These are phyloP conservation scores for Lactifluus subvellereus DNA, from an alignment of 768 basidiomycete genomes.

Conservation along the genomic window DNA sequence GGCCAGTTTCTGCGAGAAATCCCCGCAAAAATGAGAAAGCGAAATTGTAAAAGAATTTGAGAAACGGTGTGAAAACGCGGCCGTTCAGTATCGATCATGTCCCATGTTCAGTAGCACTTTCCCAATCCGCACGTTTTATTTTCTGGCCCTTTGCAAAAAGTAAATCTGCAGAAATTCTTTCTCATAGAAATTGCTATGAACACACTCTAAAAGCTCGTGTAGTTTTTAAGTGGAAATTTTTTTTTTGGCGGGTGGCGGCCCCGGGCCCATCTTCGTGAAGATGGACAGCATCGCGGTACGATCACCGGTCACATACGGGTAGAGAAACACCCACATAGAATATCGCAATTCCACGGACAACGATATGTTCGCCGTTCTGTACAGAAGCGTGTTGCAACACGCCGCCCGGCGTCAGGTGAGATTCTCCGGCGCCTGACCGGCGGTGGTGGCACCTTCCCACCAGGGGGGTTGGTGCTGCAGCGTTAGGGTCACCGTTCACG, in stretches of 20 bases:
- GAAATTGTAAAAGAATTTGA: too few relatives aligned
- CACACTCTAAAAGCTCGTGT: not conserved
- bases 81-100: too few relatives aligned
- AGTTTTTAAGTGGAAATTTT: not conserved
- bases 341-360: not conserved
- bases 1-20: too few relatives aligned
- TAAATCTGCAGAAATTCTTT: too few relatives aligned
- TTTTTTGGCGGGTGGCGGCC: not conserved
- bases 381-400: constrained; percentile 11
- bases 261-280: not conserved
- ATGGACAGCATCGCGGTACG: not conserved
- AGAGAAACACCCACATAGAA: not conserved
- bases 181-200: too few relatives aligned
- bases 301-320: not conserved
- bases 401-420: not conserved
- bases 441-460: too few relatives aligned
- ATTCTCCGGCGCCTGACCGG: not conserved
- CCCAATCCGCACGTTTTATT: too few relatives aligned
- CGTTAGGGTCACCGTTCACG: too few relatives aligned
- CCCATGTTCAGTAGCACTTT: too few relatives aligned
- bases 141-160: too few relatives aligned
- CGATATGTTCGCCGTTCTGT: constrained; percentile 1
- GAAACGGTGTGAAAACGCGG: too few relatives aligned
- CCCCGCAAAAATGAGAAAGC: too few relatives aligned
- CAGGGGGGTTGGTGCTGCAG: not conserved